Evolutionary conservation across 228 moss, liverwort and hornwort genomes (phyloP), one percentile per base, ranked within the genome.

Genomic region (Sphagnum fallax): DNA sequence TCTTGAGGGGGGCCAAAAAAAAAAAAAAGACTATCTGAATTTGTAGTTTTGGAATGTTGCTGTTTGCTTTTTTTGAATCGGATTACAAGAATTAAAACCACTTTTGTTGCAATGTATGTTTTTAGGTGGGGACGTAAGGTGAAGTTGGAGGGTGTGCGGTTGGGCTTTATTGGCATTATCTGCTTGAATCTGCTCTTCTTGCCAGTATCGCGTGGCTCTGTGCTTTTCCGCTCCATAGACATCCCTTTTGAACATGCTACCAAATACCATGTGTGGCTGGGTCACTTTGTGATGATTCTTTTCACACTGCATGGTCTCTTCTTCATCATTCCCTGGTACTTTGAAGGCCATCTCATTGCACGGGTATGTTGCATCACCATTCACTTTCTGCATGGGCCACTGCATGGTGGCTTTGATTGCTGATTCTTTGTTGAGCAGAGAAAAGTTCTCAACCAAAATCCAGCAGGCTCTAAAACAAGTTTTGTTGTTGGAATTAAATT

Each of bases 181-280:
- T 89, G 89, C 64, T 73, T 93, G 51, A 82, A 87, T 57, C 70
- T 93, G 60, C 93, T 97, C 63, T 97, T 97, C 79, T 72, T 97
- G 49, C 97, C 97, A 58, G 91, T 97, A 52, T 60, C 93, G 48
- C 83, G 97, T 47, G 97, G 97, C 63, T 97, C 97, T 66, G 85
- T 88, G 59, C 82, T 97, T 65, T 85, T 93, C 15, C 93, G 93
- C 52, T 83, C 91, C 50, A 72, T 91, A 14, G 91, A 93, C 74
- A 85, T 97, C 51, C 91, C 97, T 11, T 93, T 97, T 64, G 97
- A 97, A 75, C 97, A 93, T 79, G 97, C 97, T 49, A 78, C 85
- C 50, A 93, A 91, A 61, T 97, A 97, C 67, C 97, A 97, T 70
- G 85, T 88, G 16, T 97, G 97, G 97, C 79, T 97, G 75, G 93